Evolutionary conservation across 2,329 filamentous ascomycete species (phyloP).

Genomic region (Cladophialophora exuberans): DNA sequence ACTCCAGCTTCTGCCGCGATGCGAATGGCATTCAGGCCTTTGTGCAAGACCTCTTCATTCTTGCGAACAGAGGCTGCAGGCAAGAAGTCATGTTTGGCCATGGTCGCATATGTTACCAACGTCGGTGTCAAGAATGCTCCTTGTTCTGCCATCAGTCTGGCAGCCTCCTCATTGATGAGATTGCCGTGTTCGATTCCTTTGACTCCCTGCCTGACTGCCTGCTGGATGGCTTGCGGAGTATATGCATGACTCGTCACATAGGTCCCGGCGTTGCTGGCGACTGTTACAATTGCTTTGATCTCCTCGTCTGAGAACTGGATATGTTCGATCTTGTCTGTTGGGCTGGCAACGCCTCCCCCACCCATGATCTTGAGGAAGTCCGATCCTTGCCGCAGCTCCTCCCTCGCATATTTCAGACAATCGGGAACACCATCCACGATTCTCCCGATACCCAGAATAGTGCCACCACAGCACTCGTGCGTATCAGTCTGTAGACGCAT

Average conservation of each 20-base stretch:
- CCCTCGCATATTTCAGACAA: slow-evolving; percentile 56
- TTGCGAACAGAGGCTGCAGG: slow-evolving; percentile 51
- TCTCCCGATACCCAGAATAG: slow-evolving; percentile 42
- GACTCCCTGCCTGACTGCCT: slow-evolving; percentile 59
- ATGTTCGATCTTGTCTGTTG: slow-evolving; percentile 58
- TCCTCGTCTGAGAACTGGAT: slow-evolving; percentile 62
- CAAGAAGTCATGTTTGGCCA: slow-evolving; percentile 39
- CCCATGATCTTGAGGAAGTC: slow-evolving; percentile 68
- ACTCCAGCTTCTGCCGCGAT: slow-evolving; percentile 58
- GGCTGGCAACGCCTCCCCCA: slow-evolving; percentile 60
- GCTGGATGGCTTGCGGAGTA: slow-evolving; percentile 57
- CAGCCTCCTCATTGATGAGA: slow-evolving; percentile 49
- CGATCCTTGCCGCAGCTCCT: slow-evolving; percentile 59
- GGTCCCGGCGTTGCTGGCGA: slow-evolving; percentile 53
- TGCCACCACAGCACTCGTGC: slow-evolving; percentile 52
- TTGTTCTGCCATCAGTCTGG: slow-evolving; percentile 54
- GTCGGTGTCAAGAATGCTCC: slow-evolving; percentile 58
- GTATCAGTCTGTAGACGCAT: slow-evolving; percentile 49
- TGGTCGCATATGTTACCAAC: slow-evolving; percentile 52
- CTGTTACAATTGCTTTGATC: slow-evolving; percentile 57
- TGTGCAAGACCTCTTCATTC: slow-evolving; percentile 54
- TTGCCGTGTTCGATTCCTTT: slow-evolving; percentile 60
- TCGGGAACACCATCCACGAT: slow-evolving; percentile 60
- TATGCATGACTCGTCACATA: slow-evolving; percentile 64
- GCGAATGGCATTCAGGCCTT: slow-evolving; percentile 51